phyloP scores from a whole-genome alignment of 2,329 filamentous ascomycete genomes.

The Colletotrichum sp. region DNA sequence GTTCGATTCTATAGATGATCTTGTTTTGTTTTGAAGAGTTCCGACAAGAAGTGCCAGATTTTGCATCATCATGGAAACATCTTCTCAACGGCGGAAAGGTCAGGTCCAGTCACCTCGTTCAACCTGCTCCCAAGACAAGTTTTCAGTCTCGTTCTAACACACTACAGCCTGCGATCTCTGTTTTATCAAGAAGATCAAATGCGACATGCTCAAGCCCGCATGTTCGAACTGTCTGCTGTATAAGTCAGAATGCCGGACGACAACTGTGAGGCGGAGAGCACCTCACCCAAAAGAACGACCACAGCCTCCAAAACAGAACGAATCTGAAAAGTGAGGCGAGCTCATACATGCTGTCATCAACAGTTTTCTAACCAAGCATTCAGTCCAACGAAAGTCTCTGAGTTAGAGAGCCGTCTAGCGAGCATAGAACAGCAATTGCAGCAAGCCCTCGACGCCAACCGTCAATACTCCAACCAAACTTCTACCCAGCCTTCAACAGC shows the following conservation, averaged over 20 bases:
- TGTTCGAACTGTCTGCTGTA: conserved; percentile 51
- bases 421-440: conserved; percentile 37
- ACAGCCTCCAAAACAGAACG: conserved; percentile 10
- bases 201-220: conserved; percentile 46
- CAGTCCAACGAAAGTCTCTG: conserved; percentile 4
- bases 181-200: conserved; percentile 52
- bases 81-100: conserved; percentile 28
- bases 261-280: conserved; percentile 29
- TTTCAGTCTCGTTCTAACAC: neutral
- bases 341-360: too few species aligned
- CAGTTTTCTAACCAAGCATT: neutral
- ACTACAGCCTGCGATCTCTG: conserved; percentile 46
- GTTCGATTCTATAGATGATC: neutral
- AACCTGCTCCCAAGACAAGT: neutral
- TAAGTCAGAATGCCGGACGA: conserved; percentile 41
- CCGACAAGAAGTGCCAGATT: neutral
- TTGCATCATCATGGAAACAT: conserved; percentile 28
- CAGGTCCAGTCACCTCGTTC: conserved; percentile 19
- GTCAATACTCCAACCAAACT: neutral
- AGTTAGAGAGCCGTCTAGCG: conserved; percentile 30
- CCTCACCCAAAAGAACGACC: conserved; percentile 14
- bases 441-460: conserved; percentile 29
- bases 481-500: neutral
- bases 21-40: neutral
- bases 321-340: neutral